These are phyloP conservation scores for Esteya vermicola DNA, from an alignment of 2,329 filamentous ascomycete genomes.

Conservation along the genomic window DNA sequence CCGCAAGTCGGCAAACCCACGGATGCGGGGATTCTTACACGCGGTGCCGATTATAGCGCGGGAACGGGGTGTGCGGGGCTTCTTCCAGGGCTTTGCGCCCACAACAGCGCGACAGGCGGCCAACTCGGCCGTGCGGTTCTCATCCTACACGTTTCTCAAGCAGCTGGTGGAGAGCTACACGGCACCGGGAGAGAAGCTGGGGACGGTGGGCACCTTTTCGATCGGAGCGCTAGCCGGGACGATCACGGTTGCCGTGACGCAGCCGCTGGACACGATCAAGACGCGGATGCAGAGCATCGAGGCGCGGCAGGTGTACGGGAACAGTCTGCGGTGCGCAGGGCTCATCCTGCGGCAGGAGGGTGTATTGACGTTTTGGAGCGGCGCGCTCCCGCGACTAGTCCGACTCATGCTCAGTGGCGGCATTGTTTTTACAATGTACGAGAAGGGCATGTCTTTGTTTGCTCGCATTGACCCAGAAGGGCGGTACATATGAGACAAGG, in stretches of 20 bases:
- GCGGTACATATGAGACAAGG: slow-evolving; percentile 48
- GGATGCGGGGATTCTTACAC: slow-evolving; percentile 84
- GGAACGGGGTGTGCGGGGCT: slow-evolving; percentile 78
- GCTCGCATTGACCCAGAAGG: slow-evolving; percentile 67
- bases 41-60: slow-evolving; percentile 75
- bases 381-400: slow-evolving; percentile 72
- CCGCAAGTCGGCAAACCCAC: slow-evolving; percentile 69
- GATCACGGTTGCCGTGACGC: slow-evolving; percentile 72
- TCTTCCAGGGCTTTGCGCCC: slow-evolving; percentile 93
- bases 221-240: slow-evolving; percentile 80
- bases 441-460: slow-evolving; percentile 89
- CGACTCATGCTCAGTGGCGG: slow-evolving; percentile 82
- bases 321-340: slow-evolving; percentile 69
- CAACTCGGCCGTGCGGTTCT: slow-evolving; percentile 85
- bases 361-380: slow-evolving; percentile 82
- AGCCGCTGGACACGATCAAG: slow-evolving; percentile 83
- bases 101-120: slow-evolving; percentile 91
- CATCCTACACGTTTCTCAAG: slow-evolving; percentile 77
- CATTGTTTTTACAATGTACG: slow-evolving; percentile 97
- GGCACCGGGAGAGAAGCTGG: slow-evolving; percentile 87
- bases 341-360: slow-evolving; percentile 84
- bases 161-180: slow-evolving; percentile 88
- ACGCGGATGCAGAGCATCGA: slow-evolving; percentile 97
- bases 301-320: slow-evolving; percentile 66
- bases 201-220: slow-evolving; percentile 73